phyloP scores from a whole-genome alignment of 1,284 basidiomycete species.

The Microbotryomycetes sp. region DNA sequence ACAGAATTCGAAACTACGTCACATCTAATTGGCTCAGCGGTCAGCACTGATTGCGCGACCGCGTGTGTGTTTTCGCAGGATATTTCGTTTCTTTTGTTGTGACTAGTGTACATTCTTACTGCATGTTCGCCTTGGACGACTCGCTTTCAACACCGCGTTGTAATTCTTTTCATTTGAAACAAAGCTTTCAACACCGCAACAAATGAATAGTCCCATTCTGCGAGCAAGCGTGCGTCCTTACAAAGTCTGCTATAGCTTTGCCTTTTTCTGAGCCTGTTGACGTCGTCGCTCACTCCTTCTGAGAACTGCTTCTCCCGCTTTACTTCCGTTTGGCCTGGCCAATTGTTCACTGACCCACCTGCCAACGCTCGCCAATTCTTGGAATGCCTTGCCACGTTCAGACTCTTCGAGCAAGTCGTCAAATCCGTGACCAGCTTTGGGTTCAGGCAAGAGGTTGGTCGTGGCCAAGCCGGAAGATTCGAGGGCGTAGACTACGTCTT shows the following conservation, averaged over 20 bases:
- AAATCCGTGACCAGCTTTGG: constrained; percentile 24
- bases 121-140: background rate
- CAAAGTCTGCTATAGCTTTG: background rate
- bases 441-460: constrained; percentile 52
- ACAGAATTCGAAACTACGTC: constrained; percentile 12
- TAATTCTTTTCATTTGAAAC: background rate
- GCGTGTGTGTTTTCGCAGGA: background rate
- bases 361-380: constrained; percentile 62
- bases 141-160: background rate
- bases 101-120: background rate
- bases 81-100: too few species aligned
- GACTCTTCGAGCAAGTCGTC: constrained; percentile 18
- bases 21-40: constrained; percentile 4
- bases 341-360: constrained; percentile 69
- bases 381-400: constrained; percentile 40
- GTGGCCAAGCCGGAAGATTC: constrained; percentile 57
- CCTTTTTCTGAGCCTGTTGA: constrained; percentile 4
- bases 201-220: too few species aligned
- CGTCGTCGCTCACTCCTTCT: constrained; percentile 1
- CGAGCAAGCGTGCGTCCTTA: too few species aligned
- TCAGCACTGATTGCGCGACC: background rate
- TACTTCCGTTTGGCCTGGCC: constrained; percentile 61
- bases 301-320: constrained; percentile 69
- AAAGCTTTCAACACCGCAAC: too few species aligned
- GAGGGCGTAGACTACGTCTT: constrained; percentile 64